Evolutionary conservation across 1,284 basidiomycete species (phyloP), one percentile per base, ranked within the genome.

Genomic region (Earliella scabrosa): DNA sequence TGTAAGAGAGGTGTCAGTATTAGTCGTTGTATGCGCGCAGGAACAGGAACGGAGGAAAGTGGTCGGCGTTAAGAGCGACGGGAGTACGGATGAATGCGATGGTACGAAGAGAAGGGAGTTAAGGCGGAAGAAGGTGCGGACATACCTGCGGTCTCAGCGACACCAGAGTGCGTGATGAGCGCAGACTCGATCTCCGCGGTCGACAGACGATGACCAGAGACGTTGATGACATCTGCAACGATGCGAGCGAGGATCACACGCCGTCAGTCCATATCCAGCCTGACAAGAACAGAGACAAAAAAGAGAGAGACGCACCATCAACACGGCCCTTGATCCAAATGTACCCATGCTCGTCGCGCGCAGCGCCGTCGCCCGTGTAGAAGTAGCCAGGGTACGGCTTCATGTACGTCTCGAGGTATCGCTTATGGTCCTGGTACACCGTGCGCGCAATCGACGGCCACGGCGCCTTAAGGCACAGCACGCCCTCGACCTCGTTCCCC

Each of bases 371-470:
- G 34, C 97, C 97, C 20, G 96, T 99, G 78, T 93, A 98, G 84
- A 95, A 98, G 73, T 82, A 78, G 20, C 94, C 91, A 16, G 90
- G 88, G 75, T 93, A 93, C n/a, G 89, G 88, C 77, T 84, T 85
- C 90, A 98, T 93, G 79, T 98, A 98, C 21, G 95, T 97, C 50
- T 98, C 96, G 32, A 97, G 79, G 68, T 72, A 75, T 56, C 73
- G 38, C 70, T 91, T 86, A 75, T 99, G 97, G 77, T 99, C 97
- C 55, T 86, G 82, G 79, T 86, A 97, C 59, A 99, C 88, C 16
- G 95, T 93, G 56, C 97, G 86, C n/a, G 97, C 97, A 68, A 99
- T 92, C 50, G 92, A 94, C 10, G 97, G 97, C 97, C 96, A 99
- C 10, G 95, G 94, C 58, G 79, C 81, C 77, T 86, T 90, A 68